phyloP scores from a whole-genome alignment of 2,329 filamentous ascomycete genomes.

The Lasiodiplodia sp. region DNA sequence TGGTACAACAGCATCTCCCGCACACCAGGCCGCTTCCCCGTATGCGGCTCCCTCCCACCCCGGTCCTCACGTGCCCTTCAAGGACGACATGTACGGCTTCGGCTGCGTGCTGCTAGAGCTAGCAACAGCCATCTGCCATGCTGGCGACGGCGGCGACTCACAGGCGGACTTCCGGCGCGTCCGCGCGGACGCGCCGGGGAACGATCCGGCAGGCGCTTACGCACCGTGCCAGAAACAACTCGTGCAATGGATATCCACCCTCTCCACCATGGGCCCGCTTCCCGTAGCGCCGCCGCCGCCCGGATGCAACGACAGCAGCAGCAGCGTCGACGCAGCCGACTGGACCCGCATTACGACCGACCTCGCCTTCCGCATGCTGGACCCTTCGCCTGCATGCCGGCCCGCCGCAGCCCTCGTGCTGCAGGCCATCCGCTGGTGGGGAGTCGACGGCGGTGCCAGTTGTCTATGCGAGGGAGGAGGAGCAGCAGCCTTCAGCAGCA shows the following conservation, averaged over 20 bases:
- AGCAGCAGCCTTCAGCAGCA: too few relatives aligned
- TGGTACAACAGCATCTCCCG: neutral
- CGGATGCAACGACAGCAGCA: neutral
- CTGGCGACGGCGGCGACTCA: neutral
- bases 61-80: neutral
- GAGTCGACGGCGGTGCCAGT: neutral
- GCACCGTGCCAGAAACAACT: neutral
- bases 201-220: too few relatives aligned
- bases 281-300: neutral
- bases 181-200: too few relatives aligned
- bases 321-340: neutral
- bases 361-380: slow-evolving; percentile 9
- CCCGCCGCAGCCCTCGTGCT: neutral
- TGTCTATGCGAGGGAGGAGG: neutral
- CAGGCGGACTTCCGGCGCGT: neutral
- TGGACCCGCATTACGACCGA: neutral
- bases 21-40: neutral
- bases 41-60: neutral
- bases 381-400: neutral
- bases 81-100: neutral
- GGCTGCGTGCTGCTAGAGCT: neutral
- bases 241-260: neutral
- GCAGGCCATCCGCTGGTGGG: neutral
- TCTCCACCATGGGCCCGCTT: neutral
- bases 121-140: neutral